Percentiles rank a stretch among this genome's conserved stretches.
Conservation (phyloP, 1,284 basidiomycete species). For the Cutaneotrichosporon cyanovorans region DNA sequence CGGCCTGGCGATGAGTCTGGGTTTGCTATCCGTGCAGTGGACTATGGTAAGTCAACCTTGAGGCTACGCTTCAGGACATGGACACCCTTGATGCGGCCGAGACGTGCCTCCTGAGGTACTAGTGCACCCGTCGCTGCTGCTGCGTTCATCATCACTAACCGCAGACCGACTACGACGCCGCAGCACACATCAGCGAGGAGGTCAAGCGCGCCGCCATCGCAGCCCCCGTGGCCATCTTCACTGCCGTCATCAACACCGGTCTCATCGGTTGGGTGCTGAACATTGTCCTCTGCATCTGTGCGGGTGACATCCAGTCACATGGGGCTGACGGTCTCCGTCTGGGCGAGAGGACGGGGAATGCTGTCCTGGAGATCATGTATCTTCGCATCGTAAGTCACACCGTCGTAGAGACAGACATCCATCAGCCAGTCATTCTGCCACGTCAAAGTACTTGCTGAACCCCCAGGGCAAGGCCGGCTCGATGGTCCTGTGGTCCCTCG, state of each 20-base stretch:
- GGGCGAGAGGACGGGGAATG: conserved; percentile 59
- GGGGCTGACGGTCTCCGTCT: conserved; percentile 70
- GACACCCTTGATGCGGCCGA: too few relatives aligned
- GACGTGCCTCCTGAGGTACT: too few relatives aligned
- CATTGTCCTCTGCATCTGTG: not conserved
- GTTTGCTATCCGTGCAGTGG: conserved; percentile 84
- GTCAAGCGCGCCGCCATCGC: conserved; percentile 81
- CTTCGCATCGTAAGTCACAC: conserved; percentile 64
- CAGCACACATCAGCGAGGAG: conserved; percentile 87
- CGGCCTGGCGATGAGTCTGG: conserved; percentile 78
- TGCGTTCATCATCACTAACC: conserved; percentile 55
- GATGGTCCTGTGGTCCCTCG: conserved; percentile 58
- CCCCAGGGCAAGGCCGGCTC: conserved; percentile 46
- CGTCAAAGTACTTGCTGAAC: too few relatives aligned
- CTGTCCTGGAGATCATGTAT: conserved; percentile 68
- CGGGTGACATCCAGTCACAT: not conserved
- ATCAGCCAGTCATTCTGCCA: too few relatives aligned
- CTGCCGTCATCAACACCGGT: conserved; percentile 80
- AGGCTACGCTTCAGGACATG: conserved; percentile 12
- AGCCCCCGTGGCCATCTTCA: conserved; percentile 72
- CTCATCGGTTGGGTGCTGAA: conserved; percentile 75
- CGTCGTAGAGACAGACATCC: too few relatives aligned
- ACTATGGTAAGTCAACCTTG: conserved; percentile 52
- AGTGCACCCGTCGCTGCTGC: conserved; percentile 21
- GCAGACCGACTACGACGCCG: conserved; percentile 47